phyloP scores from a whole-genome alignment of 2,329 filamentous ascomycete species.

The Teratosphaeria zuluensis region DNA sequence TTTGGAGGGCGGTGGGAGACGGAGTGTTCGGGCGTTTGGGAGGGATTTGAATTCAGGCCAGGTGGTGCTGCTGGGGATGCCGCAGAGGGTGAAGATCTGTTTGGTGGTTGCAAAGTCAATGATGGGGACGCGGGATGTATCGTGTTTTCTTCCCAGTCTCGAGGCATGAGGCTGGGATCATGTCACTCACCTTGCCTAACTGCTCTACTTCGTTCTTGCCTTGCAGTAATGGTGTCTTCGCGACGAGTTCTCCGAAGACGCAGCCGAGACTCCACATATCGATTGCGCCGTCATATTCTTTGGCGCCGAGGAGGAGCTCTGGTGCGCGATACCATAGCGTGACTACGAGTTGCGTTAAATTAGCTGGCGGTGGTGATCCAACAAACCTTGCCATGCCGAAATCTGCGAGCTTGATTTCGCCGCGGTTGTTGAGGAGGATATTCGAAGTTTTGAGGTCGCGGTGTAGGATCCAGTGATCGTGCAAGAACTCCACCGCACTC shows the following conservation, averaged over 20 bases:
- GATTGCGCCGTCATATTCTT: constrained; percentile 63
- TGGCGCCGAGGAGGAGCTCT: constrained; percentile 75
- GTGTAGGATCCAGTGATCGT: constrained; percentile 77
- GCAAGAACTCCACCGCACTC: constrained; percentile 73
- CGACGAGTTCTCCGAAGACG: constrained; percentile 86
- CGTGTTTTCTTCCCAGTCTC: constrained; percentile 19
- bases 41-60: constrained; percentile 85
- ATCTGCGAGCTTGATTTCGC: constrained; percentile 89
- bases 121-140: constrained; percentile 7
- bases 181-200: constrained; percentile 50
- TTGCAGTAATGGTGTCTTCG: constrained; percentile 71
- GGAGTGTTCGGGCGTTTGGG: constrained; percentile 73
- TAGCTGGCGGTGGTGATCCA: constrained; percentile 61
- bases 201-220: constrained; percentile 91
- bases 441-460: constrained; percentile 92
- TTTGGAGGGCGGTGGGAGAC: constrained; percentile 42
- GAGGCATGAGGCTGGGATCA: constrained; percentile 4
- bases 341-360: constrained; percentile 84
- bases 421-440: constrained; percentile 88
- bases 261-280: constrained; percentile 97
- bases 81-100: constrained; percentile 77
- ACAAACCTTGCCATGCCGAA: constrained; percentile 96
- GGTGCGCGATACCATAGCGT: constrained; percentile 95
- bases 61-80: constrained; percentile 67
- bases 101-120: constrained; percentile 10